Conservation (phyloP, 768 basidiomycete species). For the Sistotremastrum suecicum region DNA sequence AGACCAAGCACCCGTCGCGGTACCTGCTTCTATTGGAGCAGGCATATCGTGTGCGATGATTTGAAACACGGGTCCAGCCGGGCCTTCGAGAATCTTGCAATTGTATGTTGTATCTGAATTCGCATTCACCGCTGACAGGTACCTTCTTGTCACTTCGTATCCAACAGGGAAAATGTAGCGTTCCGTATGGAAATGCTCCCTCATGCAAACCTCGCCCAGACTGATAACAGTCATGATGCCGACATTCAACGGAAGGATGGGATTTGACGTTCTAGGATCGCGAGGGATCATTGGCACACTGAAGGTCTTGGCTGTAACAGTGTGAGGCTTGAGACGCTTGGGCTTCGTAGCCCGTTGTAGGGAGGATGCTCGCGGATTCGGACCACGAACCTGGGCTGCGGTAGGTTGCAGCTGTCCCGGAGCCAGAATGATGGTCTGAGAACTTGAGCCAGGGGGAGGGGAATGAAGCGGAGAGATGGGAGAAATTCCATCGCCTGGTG, state of each 20-base stretch:
- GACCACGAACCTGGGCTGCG: too few species aligned
- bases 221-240: slow-evolving; percentile 77
- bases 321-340: slow-evolving; percentile 69
- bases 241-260: slow-evolving; percentile 65
- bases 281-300: slow-evolving; percentile 71
- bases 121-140: slow-evolving; percentile 62
- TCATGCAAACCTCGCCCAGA: slow-evolving; percentile 64
- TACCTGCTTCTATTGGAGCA: slow-evolving; percentile 66
- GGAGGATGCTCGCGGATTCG: slow-evolving; percentile 14
- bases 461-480: too few species aligned
- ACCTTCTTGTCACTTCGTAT: slow-evolving; percentile 70
- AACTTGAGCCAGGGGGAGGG: too few species aligned
- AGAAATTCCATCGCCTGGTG: too few species aligned
- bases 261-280: slow-evolving; percentile 48
- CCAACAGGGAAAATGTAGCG: slow-evolving; percentile 83
- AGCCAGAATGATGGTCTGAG: too few species aligned
- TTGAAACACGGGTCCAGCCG: slow-evolving; percentile 77
- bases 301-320: slow-evolving; percentile 61
- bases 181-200: slow-evolving; percentile 79
- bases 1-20: slow-evolving; percentile 80
- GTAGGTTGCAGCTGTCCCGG: too few species aligned
- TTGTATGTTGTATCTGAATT: slow-evolving; percentile 56
- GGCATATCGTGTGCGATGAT: slow-evolving; percentile 62
- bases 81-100: slow-evolving; percentile 75
- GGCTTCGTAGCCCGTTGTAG: slow-evolving; percentile 42